Conservation (phyloP, 2,329 filamentous ascomycete species). For the Fusarium sp. region DNA sequence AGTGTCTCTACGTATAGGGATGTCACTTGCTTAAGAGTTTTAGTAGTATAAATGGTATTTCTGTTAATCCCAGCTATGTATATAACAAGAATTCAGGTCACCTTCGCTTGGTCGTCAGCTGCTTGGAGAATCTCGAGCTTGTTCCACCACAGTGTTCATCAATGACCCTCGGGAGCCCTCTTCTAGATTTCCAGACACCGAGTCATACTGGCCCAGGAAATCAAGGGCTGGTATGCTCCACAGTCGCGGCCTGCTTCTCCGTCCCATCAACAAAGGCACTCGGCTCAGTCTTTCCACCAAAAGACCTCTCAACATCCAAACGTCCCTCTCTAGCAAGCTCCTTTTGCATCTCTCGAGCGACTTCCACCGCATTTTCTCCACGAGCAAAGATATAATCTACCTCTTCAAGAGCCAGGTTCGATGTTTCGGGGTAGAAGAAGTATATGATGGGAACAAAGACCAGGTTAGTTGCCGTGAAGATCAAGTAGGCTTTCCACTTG, state of each 20-base stretch:
- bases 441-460: conserved; percentile 57
- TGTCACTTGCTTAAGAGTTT: not conserved
- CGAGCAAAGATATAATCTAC: conserved; percentile 55
- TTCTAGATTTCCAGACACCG: no score
- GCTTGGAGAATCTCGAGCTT: not conserved
- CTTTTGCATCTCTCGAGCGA: conserved; percentile 24
- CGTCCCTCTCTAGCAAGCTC: conserved; percentile 18
- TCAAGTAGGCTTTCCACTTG: conserved; percentile 64
- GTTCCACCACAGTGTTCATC: not conserved
- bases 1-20: no score
- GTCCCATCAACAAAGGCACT: not conserved
- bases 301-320: conserved; percentile 10
- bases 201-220: accelerated
- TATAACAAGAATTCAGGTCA: no score
- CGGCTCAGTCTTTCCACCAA: not conserved
- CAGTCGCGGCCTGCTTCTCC: conserved; percentile 2
- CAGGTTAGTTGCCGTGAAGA: conserved; percentile 64
- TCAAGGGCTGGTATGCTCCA: not conserved
- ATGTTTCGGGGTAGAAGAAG: conserved; percentile 66
- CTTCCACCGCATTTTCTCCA: conserved; percentile 15
- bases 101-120: not conserved
- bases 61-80: not conserved
- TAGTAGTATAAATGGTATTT: not conserved
- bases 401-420: conserved; percentile 62
- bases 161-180: not conserved